Base-by-base conservation (phyloP, 176 grass and related monocot genomes). In the Oropetium thomaeum region DNA sequence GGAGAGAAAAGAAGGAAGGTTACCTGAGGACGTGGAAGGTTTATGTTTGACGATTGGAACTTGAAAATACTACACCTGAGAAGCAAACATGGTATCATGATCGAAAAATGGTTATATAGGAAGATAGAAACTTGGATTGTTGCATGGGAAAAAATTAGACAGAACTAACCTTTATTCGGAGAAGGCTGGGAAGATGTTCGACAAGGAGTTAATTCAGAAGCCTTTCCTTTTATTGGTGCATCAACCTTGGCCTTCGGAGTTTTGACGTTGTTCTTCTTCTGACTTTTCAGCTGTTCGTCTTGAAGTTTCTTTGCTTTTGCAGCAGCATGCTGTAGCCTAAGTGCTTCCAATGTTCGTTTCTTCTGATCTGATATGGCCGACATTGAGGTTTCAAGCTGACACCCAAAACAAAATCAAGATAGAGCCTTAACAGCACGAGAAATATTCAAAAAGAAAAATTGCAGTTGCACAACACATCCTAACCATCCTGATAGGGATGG, bases 221-320 rank as follows among this genome's bases (percentile, higher is more conserved):
- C 35, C 63, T 70, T 65, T 55, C 53, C 42, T 81, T 66, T 59
- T 58, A 51, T 51, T 26, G 13, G 42, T 20, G 28, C 16, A 86
- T 85, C 65, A 73, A 73, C 48, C 47, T 76, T 79, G 54, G 16
- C 7, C 33, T 75, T 77, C 10, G 52, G 72, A 10, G 55, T 43
- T 54, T 22, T 54, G 45, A 35, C 11, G 33, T 63, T 71, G 37
- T 65, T 87, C 54, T n/a, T 73, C 41, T 70, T 89, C 32, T 60
- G 42, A 42, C 4, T 15, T 32, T 65, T 75, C 17, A 42, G 53
- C 32, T 89, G 71, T 28, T 79, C 47, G 47, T 84, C 86, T 66
- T 81, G 71, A 15, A 74, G 62, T 62, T 83, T 88, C 80, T 93
- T 83, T 45, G 80, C 76, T 73, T 89, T 89, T n/a, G 82, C 76